Evolutionary conservation across 306 rosid genomes (phyloP).

Genomic region (Crotalaria pallida): DNA sequence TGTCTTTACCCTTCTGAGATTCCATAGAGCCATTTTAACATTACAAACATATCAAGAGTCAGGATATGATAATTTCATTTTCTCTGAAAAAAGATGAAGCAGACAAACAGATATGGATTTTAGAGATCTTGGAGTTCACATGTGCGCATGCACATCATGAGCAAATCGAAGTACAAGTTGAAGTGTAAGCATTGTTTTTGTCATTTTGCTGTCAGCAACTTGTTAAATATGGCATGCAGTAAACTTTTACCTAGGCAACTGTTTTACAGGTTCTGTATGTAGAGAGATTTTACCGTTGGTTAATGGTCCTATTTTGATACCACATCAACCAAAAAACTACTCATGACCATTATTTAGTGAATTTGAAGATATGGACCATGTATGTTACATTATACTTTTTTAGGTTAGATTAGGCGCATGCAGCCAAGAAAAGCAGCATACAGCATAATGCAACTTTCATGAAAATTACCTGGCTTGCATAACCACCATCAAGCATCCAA

Average conservation of each 20-base stretch:
- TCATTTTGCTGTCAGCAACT: constrained; percentile 40
- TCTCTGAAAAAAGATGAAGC: constrained; percentile 17
- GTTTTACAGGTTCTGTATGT: not conserved
- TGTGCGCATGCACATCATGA: constrained; percentile 48
- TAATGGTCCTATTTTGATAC: not conserved
- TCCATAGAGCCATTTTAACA: not conserved
- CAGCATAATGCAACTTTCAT: too few species aligned
- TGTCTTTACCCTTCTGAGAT: not conserved
- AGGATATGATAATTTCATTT: constrained; percentile 27
- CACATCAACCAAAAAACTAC: not conserved
- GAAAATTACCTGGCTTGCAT: constrained; percentile 67
- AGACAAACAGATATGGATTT: constrained; percentile 36
- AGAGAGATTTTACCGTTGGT: not conserved
- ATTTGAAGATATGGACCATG: not conserved
- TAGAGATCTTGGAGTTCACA: constrained; percentile 39
- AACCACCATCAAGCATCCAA: constrained; percentile 93
- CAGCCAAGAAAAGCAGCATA: not conserved
- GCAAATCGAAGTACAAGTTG: constrained; percentile 26
- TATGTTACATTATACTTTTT: not conserved
- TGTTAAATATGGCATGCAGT: not conserved
- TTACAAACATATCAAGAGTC: not conserved
- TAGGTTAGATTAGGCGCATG: not conserved
- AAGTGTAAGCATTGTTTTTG: constrained; percentile 35
- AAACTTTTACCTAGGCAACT: not conserved
- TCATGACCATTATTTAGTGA: not conserved